Conservation (phyloP, 805 yeast species). For the Saccharomyces eubayanus region DNA sequence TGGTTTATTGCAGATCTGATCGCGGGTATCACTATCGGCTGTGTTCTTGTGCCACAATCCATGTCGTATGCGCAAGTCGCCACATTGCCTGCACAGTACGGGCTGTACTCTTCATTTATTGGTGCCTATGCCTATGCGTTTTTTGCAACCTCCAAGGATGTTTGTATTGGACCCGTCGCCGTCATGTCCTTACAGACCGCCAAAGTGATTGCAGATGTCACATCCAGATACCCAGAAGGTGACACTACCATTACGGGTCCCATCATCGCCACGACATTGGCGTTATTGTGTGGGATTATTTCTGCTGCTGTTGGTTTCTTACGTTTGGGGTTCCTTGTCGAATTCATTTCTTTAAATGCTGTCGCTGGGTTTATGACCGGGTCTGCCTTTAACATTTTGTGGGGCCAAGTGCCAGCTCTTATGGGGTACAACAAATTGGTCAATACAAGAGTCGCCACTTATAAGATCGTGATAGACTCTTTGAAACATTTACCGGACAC, state of each 20-base stretch:
- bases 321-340: constrained; percentile 81
- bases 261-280: constrained; percentile 67
- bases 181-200: constrained; percentile 87
- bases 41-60: constrained; percentile 87
- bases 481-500: constrained; percentile 64
- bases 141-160: constrained; percentile 93
- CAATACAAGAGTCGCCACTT: constrained; percentile 66
- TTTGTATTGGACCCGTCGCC: constrained; percentile 93
- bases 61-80: constrained; percentile 94
- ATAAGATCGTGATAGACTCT: constrained; percentile 58
- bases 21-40: constrained; percentile 91
- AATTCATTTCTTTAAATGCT: constrained; percentile 83
- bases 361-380: constrained; percentile 94
- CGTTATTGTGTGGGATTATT: constrained; percentile 79
- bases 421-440: constrained; percentile 65
- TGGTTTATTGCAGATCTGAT: constrained; percentile 81
- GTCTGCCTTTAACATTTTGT: constrained; percentile 73
- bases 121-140: constrained; percentile 84
- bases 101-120: constrained; percentile 83
- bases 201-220: constrained; percentile 62
- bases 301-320: constrained; percentile 75
- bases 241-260: constrained; percentile 43
- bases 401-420: constrained; percentile 80
- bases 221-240: constrained; percentile 36
- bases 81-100: constrained; percentile 70